phyloP scores from a whole-genome alignment of 208 protist species.

The Phytomonas francai region DNA sequence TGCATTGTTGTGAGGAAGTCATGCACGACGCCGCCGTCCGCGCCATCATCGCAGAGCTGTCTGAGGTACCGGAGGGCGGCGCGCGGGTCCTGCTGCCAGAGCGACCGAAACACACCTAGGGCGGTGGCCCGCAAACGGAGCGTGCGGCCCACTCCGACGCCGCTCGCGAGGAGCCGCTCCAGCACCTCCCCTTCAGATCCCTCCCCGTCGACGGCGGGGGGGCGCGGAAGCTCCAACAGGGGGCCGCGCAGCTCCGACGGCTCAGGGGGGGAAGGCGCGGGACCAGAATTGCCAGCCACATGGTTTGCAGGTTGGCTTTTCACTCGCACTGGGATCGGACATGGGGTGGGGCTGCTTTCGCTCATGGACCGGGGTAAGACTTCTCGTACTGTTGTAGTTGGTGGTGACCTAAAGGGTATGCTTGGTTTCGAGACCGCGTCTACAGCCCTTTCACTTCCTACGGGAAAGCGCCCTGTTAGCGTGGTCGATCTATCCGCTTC shows the following conservation, averaged over 20 bases:
- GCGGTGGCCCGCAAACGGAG: slow-evolving; percentile 45
- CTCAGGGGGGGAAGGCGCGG: slow-evolving; percentile 4
- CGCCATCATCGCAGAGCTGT: slow-evolving; percentile 29
- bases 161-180: slow-evolving; percentile 22
- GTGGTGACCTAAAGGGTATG: neutral
- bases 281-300: slow-evolving; percentile 1
- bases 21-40: slow-evolving; percentile 47
- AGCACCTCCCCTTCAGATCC: slow-evolving; percentile 22
- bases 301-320: neutral
- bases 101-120: slow-evolving; percentile 31
- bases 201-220: slow-evolving; percentile 2
- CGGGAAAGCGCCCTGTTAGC: slow-evolving; percentile 29
- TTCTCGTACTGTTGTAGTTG: neutral
- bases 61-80: slow-evolving; percentile 46
- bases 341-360: slow-evolving; percentile 7
- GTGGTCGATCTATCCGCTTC: slow-evolving; percentile 42
- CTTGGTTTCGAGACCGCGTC: neutral
- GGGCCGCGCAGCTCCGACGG: slow-evolving; percentile 8
- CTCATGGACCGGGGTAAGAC: slow-evolving; percentile 9
- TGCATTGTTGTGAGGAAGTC: slow-evolving; percentile 71
- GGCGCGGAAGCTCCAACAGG: slow-evolving; percentile 13
- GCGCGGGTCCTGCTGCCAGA: slow-evolving; percentile 47
- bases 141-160: slow-evolving; percentile 19
- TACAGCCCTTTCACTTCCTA: slow-evolving; percentile 8
- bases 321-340: slow-evolving; percentile 1